Evolutionary conservation across 805 yeast genomes (phyloP), one percentile per base, ranked within the genome.

Genomic region (Cyberlindnera japonica): DNA sequence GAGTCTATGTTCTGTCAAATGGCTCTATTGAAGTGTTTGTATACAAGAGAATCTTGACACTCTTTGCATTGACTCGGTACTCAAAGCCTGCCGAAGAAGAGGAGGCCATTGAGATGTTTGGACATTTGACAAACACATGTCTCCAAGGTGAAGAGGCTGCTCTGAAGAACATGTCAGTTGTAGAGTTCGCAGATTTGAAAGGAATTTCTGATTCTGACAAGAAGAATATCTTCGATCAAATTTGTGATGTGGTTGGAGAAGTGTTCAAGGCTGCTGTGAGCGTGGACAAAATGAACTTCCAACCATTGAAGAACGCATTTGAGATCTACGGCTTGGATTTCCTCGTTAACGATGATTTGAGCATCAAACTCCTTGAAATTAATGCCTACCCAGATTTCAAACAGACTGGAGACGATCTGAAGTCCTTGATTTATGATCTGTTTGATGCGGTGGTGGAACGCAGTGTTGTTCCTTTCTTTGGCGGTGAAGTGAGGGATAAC

Each of bases 371-470:
- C 20, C 64, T 91, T 30, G 98, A 93, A 61, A 86, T 89, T 33
- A 93, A 93, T 55, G 82, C 98, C 13, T 93, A 83, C 57, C 99
- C 99, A 1, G 99, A 93, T 58, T 93, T 93, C 65, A 89, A 88
- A 55, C 99, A 93, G 63, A 93, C 98, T 0, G 99, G 99, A 14
- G 75, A 67, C 13, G 83, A 74, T 7, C 67, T 91, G 51, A 84
- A 83, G 55, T 67, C 52, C 2, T 54, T 88, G 17, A 84, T 93
- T 22, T 70, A 71, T 47, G 83, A 74, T 25, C 65, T 90, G 32
- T 84, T 90, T 53, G 79, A 74, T 20, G 72, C 71, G 10, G 75
- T 79, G 0, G 75, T 77, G 1, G 53, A 61, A 4, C 59, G 63
- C 8, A 68, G 74, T 9, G 75, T 82, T 24, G 63, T 55, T 10